These are phyloP conservation scores for Casuarina cunninghamiana DNA, from an alignment of 306 rosid species.

Conservation along the genomic window DNA sequence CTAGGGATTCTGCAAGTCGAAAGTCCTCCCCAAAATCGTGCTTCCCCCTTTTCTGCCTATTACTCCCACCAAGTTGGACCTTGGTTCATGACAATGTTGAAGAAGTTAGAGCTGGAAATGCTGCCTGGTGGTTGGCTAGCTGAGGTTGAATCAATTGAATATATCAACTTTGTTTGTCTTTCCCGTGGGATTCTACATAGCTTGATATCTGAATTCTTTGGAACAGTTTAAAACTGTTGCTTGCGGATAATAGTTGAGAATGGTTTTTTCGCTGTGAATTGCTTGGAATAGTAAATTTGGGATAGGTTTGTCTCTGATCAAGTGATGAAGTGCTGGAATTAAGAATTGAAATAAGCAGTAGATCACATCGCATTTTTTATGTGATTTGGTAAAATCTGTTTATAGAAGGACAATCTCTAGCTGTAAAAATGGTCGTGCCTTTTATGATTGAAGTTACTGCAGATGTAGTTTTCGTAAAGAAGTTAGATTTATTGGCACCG, in stretches of 20 bases:
- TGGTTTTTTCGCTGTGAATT: neutral
- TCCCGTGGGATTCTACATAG: neutral
- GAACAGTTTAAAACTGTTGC: neutral
- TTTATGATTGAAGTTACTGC: neutral
- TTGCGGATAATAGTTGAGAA: neutral
- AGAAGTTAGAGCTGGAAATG: no score
- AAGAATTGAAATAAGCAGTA: neutral
- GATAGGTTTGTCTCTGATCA: neutral
- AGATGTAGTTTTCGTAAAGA: neutral
- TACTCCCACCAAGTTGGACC: no score
- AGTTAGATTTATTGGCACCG: neutral
- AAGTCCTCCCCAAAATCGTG: no score
- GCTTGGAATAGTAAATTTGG: neutral
- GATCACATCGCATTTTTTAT: neutral
- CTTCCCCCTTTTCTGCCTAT: no score
- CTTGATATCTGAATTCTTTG: neutral
- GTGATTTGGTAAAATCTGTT: neutral
- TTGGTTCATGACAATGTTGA: no score
- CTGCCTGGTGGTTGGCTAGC: neutral
- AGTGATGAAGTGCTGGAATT: neutral
- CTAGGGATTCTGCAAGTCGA: no score
- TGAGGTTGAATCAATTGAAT: neutral
- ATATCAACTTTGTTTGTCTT: conserved; percentile 4
- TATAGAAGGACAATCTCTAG: neutral
- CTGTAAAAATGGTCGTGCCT: neutral